Evolutionary conservation across 148 eudicot genomes (phyloP), one percentile per base, ranked within the genome.

Genomic region (Chenopodium berlandieri): DNA sequence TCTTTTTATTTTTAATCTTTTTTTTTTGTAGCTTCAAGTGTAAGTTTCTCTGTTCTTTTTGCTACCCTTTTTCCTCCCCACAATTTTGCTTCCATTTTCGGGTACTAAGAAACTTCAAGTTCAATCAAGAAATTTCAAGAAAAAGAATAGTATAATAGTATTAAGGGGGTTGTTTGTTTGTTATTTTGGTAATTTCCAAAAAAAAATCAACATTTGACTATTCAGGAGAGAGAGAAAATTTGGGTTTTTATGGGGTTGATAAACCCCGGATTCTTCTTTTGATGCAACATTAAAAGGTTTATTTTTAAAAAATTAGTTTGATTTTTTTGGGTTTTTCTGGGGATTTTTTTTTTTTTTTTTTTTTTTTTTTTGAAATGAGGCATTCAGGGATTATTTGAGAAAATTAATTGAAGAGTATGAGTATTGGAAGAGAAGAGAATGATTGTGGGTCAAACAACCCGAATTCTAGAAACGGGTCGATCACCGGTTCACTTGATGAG

Each of bases 401-500:
- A 76, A 23, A 37, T 23, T 11, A 73, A 19, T 40, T 40, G 5
- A 79, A 72, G 85, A 83, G 81, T 77, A 90, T 92, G 91, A 88
- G 87, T 86, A 86, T 73, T 78, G 85, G 89, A 68, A 86, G 81
- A 78, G 40, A 40, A 66, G 83, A 66, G 1, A 40, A 30, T 71
- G 12, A 14, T 58, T 78, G 80, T 60, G 73, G 84, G 79, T 77
- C 87, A 23, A 83, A 88, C 70, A 82, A 88, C 70, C 82, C 87
- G 78, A 89, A 27, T 75, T 73, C 81, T 1, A 81, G 64, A 73
- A 87, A 89, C 85, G 93, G 92, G 86, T 84, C 88, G 27, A 84
- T 77, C 69, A 81, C 47, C 83, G 23, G 88, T 79, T 87, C 85
- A 3, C 90, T 94, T 87, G 98, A 94, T 88, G 87, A 90, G 71